Evolutionary conservation across 164 flowering plant species (phyloP).

Genomic region (Cinnamomum chago): DNA sequence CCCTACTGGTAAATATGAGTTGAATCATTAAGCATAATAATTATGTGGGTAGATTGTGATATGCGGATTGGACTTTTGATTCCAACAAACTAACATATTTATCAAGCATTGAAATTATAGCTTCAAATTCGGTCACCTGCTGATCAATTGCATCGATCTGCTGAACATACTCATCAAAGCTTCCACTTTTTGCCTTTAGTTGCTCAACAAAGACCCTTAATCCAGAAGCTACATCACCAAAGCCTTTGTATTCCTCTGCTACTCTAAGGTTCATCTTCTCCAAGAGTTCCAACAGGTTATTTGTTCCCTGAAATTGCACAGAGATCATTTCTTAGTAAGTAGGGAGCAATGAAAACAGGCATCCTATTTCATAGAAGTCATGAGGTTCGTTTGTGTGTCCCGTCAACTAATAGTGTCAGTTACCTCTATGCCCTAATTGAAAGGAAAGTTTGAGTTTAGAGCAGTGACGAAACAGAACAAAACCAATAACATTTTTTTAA

Average conservation of each 20-base stretch:
- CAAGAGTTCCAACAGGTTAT: slow-evolving; percentile 61
- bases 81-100: slow-evolving; percentile 63
- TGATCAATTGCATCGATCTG: slow-evolving; percentile 80
- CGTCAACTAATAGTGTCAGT: not conserved
- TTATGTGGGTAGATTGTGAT: slow-evolving; percentile 1
- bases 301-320: slow-evolving; percentile 57
- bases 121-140: slow-evolving; percentile 83
- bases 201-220: slow-evolving; percentile 88
- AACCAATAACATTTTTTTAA: not conserved
- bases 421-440: not conserved
- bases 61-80: slow-evolving; percentile 43
- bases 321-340: not conserved
- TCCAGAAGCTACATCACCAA: slow-evolving; percentile 87
- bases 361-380: not conserved
- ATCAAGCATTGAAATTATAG: slow-evolving; percentile 74
- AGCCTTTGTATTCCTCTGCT: slow-evolving; percentile 70
- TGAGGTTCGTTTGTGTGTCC: not conserved
- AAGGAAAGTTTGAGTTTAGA: not conserved
- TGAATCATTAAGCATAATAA: not conserved
- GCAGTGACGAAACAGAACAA: not conserved
- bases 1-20: not conserved
- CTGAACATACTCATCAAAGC: slow-evolving; percentile 66
- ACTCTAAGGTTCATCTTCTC: slow-evolving; percentile 85
- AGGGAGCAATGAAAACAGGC: not conserved
- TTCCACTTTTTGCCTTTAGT: slow-evolving; percentile 62